Conservation (phyloP, 2,329 filamentous ascomycete genomes). For the Aspergillus piperis region DNA sequence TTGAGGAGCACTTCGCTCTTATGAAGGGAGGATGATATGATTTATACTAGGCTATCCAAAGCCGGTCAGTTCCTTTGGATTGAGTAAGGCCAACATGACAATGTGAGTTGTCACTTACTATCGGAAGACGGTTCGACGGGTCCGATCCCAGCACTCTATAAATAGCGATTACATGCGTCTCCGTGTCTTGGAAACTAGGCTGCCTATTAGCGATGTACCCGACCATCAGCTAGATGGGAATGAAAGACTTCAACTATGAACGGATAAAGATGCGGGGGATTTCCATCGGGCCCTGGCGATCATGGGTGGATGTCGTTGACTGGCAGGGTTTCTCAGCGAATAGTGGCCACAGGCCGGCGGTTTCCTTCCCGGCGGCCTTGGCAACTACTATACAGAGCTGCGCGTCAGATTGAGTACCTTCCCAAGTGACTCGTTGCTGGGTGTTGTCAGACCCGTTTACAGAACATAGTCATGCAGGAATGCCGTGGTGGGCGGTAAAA, state of each 20-base stretch:
- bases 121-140: not conserved
- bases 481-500: not conserved
- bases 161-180: slow-evolving; percentile 17
- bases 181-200: not conserved
- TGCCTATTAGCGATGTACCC: not conserved
- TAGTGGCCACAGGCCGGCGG: not conserved
- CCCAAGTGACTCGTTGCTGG: not conserved
- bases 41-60: not conserved
- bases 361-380: not conserved
- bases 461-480: not conserved
- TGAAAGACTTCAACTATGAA: not conserved
- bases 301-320: not conserved
- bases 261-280: not conserved
- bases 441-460: not conserved
- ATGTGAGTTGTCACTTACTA: not conserved
- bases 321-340: not conserved
- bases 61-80: not conserved
- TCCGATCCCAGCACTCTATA: not conserved
- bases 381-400: not conserved
- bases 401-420: no score
- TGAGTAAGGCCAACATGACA: not conserved
- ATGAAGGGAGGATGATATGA: not conserved
- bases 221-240: not conserved
- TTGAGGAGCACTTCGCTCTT: not conserved
- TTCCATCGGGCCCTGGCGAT: not conserved